Percentiles rank a stretch among this genome's conserved stretches.
Evolutionary conservation across 192 early-diverging fungal species (phyloP).

Genomic region (Coemansia sp.): DNA sequence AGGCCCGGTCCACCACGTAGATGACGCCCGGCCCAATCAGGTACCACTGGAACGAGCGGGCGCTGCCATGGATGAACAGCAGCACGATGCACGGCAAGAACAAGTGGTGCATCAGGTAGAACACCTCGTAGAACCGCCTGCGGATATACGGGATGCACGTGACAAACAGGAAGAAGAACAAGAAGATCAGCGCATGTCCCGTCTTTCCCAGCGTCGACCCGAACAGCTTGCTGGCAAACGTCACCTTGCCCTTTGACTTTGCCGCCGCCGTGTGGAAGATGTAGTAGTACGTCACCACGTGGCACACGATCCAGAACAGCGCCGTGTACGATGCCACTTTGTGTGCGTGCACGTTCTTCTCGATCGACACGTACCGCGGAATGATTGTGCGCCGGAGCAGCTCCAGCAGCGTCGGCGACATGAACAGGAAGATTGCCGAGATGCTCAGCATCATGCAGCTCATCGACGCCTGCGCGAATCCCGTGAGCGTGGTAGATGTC

Average conservation of each 20-base stretch:
- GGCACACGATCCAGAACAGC: conserved; percentile 69
- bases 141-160: conserved; percentile 44
- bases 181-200: conserved; percentile 60
- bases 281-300: conserved; percentile 71
- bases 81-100: conserved; percentile 75
- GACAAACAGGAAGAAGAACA: conserved; percentile 40
- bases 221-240: conserved; percentile 57
- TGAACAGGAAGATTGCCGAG: conserved; percentile 66
- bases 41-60: conserved; percentile 77
- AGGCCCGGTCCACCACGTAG: conserved; percentile 69
- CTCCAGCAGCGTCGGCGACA: conserved; percentile 78
- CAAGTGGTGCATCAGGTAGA: conserved; percentile 87
- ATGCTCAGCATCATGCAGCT: conserved; percentile 57
- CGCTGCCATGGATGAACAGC: conserved; percentile 72
- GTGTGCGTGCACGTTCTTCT: conserved; percentile 85
- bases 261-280: conserved; percentile 57
- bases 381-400: conserved; percentile 72
- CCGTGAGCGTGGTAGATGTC: conserved; percentile 37
- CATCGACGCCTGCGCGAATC: conserved; percentile 46
- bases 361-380: conserved; percentile 69
- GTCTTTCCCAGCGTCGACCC: conserved; percentile 67
- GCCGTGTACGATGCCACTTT: conserved; percentile 75
- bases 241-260: conserved; percentile 33
- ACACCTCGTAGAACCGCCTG: conserved; percentile 61
- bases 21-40: conserved; percentile 63